Base-by-base conservation (phyloP, 768 basidiomycete species). In the Naganishia antarctica region DNA sequence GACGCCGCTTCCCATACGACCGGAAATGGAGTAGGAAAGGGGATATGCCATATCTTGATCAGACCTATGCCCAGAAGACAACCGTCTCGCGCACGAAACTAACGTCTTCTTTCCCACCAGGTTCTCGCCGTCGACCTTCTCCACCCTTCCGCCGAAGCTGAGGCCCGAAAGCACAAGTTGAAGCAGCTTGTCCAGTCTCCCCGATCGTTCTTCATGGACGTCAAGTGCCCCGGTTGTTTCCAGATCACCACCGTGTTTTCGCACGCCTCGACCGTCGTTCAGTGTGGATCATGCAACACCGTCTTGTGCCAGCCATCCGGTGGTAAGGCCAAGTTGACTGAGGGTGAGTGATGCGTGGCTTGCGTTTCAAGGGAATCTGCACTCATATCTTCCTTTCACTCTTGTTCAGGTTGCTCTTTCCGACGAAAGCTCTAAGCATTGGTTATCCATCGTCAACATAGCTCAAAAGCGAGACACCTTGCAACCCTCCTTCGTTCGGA, bases 171-270 rank as follows among this genome's bases (percentile, higher is more conserved):
- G 80, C 94, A 98, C 88, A 98, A 98, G 84, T 89, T 97, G 80
- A 98, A 99, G 85, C 88, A 92, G 79, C 87, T 98, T 73, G 96
- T 99, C 72, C 96, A 97, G 81, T 87, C 87, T 60, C 96, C 96
- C 70, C 91, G 97, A 82, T 98, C 94, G 37, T 98, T 90, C 82
- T 98, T 98, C 82, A 98, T 99, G 96, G 96, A 99, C 75, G 93
- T 98, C 74, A 99, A 98, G 81, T 98, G 94, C 82, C 87, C 94
- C 73, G 92, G 78, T 57, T 79, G 78, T 68, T 79, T 78, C 78
- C 74, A 76, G 68, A 79, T 79, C 73, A 77, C 76, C 73, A 93
- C 91, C 70, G 93, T 98, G 74, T 99, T 99, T 86, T 98, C 96
- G 70, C 94, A 99, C 80, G 93, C 94, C 41, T 92, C 97, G 81